A percentile compares a stretch with the other conserved stretches of the same genome.
Conservation (phyloP, 768 basidiomycete genomes). For the Mycena chlorophos region DNA sequence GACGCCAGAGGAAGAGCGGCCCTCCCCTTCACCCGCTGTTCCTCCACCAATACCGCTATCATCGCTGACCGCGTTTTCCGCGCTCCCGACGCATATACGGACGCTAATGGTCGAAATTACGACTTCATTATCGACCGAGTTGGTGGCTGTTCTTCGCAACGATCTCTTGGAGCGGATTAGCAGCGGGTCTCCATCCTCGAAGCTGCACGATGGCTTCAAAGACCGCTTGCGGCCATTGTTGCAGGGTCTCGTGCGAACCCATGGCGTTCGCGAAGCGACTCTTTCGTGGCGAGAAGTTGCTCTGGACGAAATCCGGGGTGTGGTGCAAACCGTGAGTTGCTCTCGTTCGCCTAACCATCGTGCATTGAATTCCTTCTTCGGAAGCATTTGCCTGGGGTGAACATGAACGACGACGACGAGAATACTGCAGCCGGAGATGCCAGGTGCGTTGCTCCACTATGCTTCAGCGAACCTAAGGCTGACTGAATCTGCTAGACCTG, state of each 20-base stretch:
- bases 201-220: slow-evolving; percentile 47
- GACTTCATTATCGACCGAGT: slow-evolving; percentile 70
- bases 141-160: slow-evolving; percentile 66
- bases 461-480: background rate
- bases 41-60: slow-evolving; percentile 54
- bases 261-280: slow-evolving; percentile 66
- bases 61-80: slow-evolving; percentile 68
- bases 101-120: slow-evolving; percentile 74
- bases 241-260: slow-evolving; percentile 73
- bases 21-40: slow-evolving; percentile 15
- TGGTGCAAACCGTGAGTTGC: slow-evolving; percentile 58
- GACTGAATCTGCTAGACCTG: slow-evolving; percentile 34
- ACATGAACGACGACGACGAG: slow-evolving; percentile 51
- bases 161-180: slow-evolving; percentile 62
- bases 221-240: slow-evolving; percentile 73
- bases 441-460: slow-evolving; percentile 7
- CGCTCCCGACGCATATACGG: slow-evolving; percentile 74
- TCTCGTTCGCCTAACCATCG: background rate
- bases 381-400: slow-evolving; percentile 48
- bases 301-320: slow-evolving; percentile 55
- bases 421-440: slow-evolving; percentile 3
- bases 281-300: slow-evolving; percentile 71
- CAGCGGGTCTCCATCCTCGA: slow-evolving; percentile 22
- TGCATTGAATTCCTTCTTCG: slow-evolving; percentile 3
- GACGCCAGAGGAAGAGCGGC: slow-evolving; percentile 39